Base-by-base conservation (phyloP, 1,284 basidiomycete species). In the Moniliophthora roreri region DNA sequence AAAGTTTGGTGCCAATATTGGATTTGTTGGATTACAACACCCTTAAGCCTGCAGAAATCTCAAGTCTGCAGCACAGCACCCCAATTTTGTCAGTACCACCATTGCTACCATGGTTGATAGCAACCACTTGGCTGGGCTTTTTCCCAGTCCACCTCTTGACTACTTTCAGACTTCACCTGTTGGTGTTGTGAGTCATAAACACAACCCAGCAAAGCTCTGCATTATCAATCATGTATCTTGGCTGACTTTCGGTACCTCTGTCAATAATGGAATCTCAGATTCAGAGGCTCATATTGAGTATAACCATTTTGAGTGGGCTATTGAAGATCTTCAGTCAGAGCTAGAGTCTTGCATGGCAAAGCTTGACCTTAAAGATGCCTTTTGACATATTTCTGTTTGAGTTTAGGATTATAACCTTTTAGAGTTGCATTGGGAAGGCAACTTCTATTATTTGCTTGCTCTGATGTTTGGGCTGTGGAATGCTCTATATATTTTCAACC, bases 401-500 rank as follows among this genome's bases (percentile, higher is more conserved):
- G 50, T 55, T 0, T 52, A 51, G 2, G 72, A 74, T 49, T 69
- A 66, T 59, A 66, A 60, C n/a, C 65, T 69, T 4, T 54, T 74
- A 0, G 70, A 73, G 15, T 70, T 67, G 51, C 48, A 51, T 21
- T 74, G 70, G 71, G 48, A 54, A 1, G 56, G 49, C 1, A 26
- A 59, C 11, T 61, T 69, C 28, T 75, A 67, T 46, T 67, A 68
- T 46, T 21, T 28, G 46, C 50, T 52, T 18, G 50, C 39, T 55
- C 52, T 52, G 42, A 56, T 50, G 36, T 61, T 63, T 54, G 65
- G 68, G 10, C 53, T 63, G 4, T 37, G 58, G 1, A 63, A 63
- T 4, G 65, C 71, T 3, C 73, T 69, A 0, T 74, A 73, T 52
- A 71, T 75, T 15, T 76, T 74, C 60, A 75, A 76, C 53, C 61